Evolutionary conservation across 768 basidiomycete species (phyloP).

Genomic region (Coprinopsis strossmayeri): DNA sequence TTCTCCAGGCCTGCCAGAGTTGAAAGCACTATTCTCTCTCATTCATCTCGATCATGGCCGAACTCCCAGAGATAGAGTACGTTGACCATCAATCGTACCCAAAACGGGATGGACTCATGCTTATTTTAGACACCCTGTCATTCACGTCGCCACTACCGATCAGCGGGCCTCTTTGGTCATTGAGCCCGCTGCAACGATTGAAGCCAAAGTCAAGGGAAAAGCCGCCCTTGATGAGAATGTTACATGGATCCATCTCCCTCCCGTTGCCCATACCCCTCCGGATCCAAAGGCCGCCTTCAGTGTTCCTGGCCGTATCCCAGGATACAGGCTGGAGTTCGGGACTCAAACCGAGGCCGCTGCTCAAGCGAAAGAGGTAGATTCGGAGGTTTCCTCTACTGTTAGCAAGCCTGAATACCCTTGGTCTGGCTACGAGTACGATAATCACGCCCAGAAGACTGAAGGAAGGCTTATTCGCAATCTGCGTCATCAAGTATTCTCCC

Average conservation of each 20-base stretch:
- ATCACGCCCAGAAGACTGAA: constrained; percentile 43
- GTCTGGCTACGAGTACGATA: constrained; percentile 47
- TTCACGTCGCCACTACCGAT: constrained; percentile 46
- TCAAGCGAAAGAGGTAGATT: constrained; percentile 9
- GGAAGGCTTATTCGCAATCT: constrained; percentile 42
- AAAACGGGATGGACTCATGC: constrained; percentile 4
- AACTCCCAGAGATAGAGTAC: constrained; percentile 48
- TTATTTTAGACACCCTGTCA: constrained; percentile 34
- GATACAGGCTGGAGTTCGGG: constrained; percentile 11
- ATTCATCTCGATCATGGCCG: constrained; percentile 34
- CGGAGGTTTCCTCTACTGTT: constrained; percentile 16
- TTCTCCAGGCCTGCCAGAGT: no score
- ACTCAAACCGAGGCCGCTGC: constrained; percentile 18
- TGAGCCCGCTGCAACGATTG: constrained; percentile 13
- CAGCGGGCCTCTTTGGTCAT: constrained; percentile 36
- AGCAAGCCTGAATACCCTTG: constrained; percentile 34
- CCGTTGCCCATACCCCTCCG: constrained; percentile 10
- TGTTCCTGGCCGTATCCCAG: not conserved
- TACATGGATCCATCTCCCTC: constrained; percentile 10
- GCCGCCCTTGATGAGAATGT: constrained; percentile 8
- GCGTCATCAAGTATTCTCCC: constrained; percentile 46
- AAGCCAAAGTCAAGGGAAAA: constrained; percentile 10
- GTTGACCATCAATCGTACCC: constrained; percentile 13
- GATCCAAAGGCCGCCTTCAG: constrained; percentile 10
- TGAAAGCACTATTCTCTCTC: no score